Base-by-base conservation (phyloP, 192 early-diverging fungal species). In the Blastocladiella britannica region DNA sequence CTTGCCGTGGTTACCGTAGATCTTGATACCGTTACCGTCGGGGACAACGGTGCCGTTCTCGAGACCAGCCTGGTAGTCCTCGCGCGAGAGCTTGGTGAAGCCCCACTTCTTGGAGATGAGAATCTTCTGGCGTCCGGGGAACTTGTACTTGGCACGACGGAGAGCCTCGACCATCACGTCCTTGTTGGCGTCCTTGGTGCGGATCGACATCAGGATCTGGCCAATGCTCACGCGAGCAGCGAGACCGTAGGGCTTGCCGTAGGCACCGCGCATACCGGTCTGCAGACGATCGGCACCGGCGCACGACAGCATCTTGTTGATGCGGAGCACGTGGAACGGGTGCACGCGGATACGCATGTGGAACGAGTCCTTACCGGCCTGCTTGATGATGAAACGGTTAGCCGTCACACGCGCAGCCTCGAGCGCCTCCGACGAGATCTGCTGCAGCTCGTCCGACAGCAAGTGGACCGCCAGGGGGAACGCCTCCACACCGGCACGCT, bases 271-370 rank as follows among this genome's bases (percentile, higher is more conserved):
- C 92, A 97, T 97, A 81, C 92, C 94, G 64, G 84, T 85, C 77
- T 97, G 94, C 61, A 97, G 82, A 75, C 87, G 73, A 92, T 96
- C 92, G 63, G 94, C 92, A 77, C 94, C 94, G 62, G 94, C 94
- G 72, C 93, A 97, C 58, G 90, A 93, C 74, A 95, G 80, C 94
- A 97, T 97, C 80, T 97, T 97, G 85, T 97, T 96, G 86, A 97
- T 97, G 61, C 94, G 89, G 64, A 89, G 74, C 26, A 97, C 94
- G 73, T 98, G 94, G 87, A 86, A 96, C 25, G 92, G 94, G 72
- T 96, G 94, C 59, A 98, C 89, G 65, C 94, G 85, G 61, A 98
- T 81, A 62, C 94, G 83, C 86, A 97, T 77, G 76, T 97, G 94
- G 91, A 95, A 97, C 51, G 91, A 89, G 67, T 96, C 94, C 82